Evolutionary conservation across 352 stramenopile species (phyloP), one percentile per base, ranked within the genome.

Genomic region (Globisporangium emineosum): DNA sequence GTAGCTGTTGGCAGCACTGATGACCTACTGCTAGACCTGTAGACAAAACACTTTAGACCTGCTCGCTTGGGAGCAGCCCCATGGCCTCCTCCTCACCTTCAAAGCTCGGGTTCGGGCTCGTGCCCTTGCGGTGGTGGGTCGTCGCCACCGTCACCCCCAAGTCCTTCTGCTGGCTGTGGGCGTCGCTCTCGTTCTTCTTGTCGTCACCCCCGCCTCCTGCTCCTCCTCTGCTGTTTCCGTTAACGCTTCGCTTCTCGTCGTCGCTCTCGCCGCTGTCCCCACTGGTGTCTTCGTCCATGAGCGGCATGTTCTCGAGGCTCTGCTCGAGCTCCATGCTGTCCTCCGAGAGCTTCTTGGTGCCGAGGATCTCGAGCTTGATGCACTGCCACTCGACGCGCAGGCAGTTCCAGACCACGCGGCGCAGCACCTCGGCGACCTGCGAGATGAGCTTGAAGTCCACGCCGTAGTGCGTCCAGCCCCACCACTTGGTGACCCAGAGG

Each of bases 401-500:
- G 58, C 93, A 96, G 59, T 97, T 97, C 94, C 94, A 98, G 51
- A 98, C 79, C 21, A 90, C 90, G 55, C 94, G 86, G 15, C 94
- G 90, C 37, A 96, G 78, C 25, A 98, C 81, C 73, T 98, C 94
- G 5, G 95, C 88, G 64, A 99, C 88, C 42, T 96, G 89, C 35
- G 80, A 83, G 19, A 94, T 64, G 43, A 94, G 70, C 68, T 92
- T 94, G 64, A 91, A 94, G 47, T 94, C 77, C 53, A 90, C 78
- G 49, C 85, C 85, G 43, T 76, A 76, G 65, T 87, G 78, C 66
- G 79, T 72, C 85, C 85, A 94, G 62, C 86, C 75, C 78, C 81
- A 94, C 81, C 84, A 92, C 73, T 91, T 92, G 64, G 85, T 85
- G 30, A 98, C 94, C 97, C 97, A 99, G 68, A 98, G 86, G 62